Evolutionary conservation across 139 green algal species (phyloP), one percentile per base, ranked within the genome.

Genomic region (Asterochloris sp.): DNA sequence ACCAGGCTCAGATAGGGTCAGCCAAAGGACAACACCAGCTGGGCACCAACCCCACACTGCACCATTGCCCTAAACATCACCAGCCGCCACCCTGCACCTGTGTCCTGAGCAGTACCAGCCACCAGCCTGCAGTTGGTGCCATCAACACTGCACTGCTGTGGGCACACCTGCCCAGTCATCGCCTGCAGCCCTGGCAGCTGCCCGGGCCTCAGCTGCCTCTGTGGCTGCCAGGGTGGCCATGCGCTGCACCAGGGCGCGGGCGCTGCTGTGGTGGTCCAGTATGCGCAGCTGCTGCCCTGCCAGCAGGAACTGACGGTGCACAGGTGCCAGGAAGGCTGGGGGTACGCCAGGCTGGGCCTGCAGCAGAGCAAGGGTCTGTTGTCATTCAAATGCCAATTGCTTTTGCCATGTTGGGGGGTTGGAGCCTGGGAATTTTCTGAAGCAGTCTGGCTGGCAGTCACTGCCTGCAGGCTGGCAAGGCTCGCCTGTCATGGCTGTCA

Each of bases 251-350:
- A 83, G 61, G 15, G 24, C n/a, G 16, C n/a, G 66, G 67, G 28
- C 63, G 8, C 11, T 62, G 38, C 66, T 24, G 12, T 74, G 68
- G 27, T 24, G n/a, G 14, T 78, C 38, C 79, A 83, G 21, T 29
- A 83, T 61, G 27, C 79, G 66, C 38, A 83, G 68, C 38, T 83
- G 79, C 68, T 62, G 28, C 21, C 79, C 79, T 62, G 79, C 79
- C 69, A 78, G 21, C 19, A 83, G 23, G 23, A 78, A 68, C 38
- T 83, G 79, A 23, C n/a, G 23, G 29, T 67, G 23, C 66, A 23
- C 68, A 21, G 66, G 68, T 67, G 68, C 29, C 68, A 83, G 79
- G 47, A 83, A 83, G 17, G 24, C 73, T 29, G 73, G 73, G 16
- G 47, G 24, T 28, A 23, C 12, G 0, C 26, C 13, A 60, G 79